phyloP scores from a whole-genome alignment of 768 basidiomycete genomes.

The Trametes punicea region DNA sequence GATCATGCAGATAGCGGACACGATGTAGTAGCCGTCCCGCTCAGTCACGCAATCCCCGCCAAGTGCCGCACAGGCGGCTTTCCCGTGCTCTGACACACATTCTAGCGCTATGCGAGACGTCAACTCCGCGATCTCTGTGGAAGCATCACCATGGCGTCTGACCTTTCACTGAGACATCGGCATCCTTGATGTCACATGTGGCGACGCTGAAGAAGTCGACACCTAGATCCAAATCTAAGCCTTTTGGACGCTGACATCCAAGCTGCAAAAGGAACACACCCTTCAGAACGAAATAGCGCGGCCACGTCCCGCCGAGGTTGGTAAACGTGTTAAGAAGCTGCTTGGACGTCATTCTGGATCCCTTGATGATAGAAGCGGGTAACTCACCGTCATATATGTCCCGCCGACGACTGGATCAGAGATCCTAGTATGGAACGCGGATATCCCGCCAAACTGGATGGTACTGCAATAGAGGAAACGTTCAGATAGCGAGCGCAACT shows the following conservation, averaged over 20 bases:
- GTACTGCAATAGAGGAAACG: slow-evolving; percentile 49
- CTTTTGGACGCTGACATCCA: neutral
- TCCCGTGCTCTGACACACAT: slow-evolving; percentile 92
- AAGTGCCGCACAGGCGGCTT: slow-evolving; percentile 66
- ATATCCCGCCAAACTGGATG: slow-evolving; percentile 98
- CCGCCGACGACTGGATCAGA: slow-evolving; percentile 97
- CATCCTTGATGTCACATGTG: slow-evolving; percentile 67
- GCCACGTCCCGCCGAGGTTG: slow-evolving; percentile 98
- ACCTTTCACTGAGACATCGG: slow-evolving; percentile 56
- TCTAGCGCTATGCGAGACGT: slow-evolving; percentile 54
- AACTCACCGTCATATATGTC: slow-evolving; percentile 95
- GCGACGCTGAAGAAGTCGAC: slow-evolving; percentile 88
- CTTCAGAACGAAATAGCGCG: slow-evolving; percentile 93
- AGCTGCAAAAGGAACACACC: slow-evolving; percentile 38
- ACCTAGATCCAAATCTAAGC: slow-evolving; percentile 37
- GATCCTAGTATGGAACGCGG: slow-evolving; percentile 97
- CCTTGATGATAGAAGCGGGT: neutral
- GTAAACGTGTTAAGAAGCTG: slow-evolving; percentile 93
- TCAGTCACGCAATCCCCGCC: slow-evolving; percentile 81
- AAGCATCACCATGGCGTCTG: neutral
- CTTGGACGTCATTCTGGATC: neutral
- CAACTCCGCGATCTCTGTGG: neutral
- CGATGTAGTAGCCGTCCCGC: slow-evolving; percentile 89
- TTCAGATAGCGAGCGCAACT: neutral
- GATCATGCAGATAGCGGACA: slow-evolving; percentile 73